Percentiles rank a stretch among this genome's conserved stretches.
phyloP scores from a whole-genome alignment of 1,284 basidiomycete genomes.

The Cutaneotrichosporon cavernicola region DNA sequence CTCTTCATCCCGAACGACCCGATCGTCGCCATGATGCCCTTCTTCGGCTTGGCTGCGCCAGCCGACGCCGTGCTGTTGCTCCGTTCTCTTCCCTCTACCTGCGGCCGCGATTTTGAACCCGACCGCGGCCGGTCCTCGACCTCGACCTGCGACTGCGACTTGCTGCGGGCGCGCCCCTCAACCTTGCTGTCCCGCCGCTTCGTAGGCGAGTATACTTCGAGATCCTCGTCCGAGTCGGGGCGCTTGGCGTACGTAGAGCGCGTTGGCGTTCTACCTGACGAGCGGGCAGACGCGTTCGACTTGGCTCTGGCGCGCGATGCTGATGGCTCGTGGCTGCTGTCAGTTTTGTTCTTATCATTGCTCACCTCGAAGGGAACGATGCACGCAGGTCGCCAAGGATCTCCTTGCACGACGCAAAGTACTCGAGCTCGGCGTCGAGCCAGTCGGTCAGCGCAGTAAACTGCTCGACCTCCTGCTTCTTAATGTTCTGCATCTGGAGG shows the following conservation, averaged over 20 bases:
- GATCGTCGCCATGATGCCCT: conserved; percentile 38
- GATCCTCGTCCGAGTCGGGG: conserved; percentile 16
- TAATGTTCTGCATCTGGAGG: conserved; percentile 69
- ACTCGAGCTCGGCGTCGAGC: conserved; percentile 70
- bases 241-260: conserved; percentile 3
- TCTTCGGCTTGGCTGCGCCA: conserved; percentile 26
- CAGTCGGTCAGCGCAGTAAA: conserved; percentile 64
- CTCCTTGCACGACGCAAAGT: conserved; percentile 67
- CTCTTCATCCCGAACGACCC: conserved; percentile 47
- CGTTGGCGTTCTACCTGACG: conserved; percentile 24
- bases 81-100: conserved; percentile 34
- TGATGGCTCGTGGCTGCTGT: conserved; percentile 2
- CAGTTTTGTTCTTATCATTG: neutral
- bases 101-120: conserved; percentile 4
- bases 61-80: conserved; percentile 47
- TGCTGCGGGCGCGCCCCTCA: neutral
- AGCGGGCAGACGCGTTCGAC: conserved; percentile 25
- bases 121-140: conserved; percentile 12
- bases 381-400: conserved; percentile 66
- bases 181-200: conserved; percentile 8
- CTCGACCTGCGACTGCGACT: conserved; percentile 5
- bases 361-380: conserved; percentile 61
- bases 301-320: conserved; percentile 11
- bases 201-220: neutral
- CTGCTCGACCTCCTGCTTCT: conserved; percentile 70